phyloP scores from a whole-genome alignment of 1,284 basidiomycete genomes.

The Sphagnurus paluster region DNA sequence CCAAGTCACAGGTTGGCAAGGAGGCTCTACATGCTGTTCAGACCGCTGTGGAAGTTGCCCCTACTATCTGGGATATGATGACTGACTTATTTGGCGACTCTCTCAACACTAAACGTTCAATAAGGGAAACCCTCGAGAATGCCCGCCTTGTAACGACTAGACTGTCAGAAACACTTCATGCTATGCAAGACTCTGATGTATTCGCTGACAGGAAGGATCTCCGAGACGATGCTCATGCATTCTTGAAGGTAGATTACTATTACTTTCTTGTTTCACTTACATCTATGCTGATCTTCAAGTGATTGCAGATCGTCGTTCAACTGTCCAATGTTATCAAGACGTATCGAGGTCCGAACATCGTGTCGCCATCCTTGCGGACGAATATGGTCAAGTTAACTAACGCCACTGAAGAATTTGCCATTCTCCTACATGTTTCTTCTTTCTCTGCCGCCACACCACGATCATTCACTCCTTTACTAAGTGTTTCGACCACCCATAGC shows the following conservation, averaged over 20 bases:
- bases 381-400: constrained; percentile 75
- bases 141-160: constrained; percentile 60
- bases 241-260: constrained; percentile 59
- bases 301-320: constrained; percentile 66
- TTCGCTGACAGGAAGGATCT: constrained; percentile 54
- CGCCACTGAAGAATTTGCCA: constrained; percentile 76
- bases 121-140: constrained; percentile 50
- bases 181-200: constrained; percentile 49
- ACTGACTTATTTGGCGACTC: constrained; percentile 56
- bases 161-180: constrained; percentile 52
- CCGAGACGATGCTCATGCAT: constrained; percentile 69
- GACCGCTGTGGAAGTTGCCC: constrained; percentile 67
- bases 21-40: constrained; percentile 71
- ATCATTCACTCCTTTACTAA: constrained; percentile 59
- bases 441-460: constrained; percentile 59
- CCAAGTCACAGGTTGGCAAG: constrained; percentile 63
- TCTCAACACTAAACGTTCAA: constrained; percentile 38
- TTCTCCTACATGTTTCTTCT: constrained; percentile 78
- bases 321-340: constrained; percentile 67
- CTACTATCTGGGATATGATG: constrained; percentile 71
- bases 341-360: constrained; percentile 50
- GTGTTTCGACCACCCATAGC: constrained; percentile 16
- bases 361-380: constrained; percentile 58
- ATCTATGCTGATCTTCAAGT: neutral
- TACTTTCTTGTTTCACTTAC: constrained; percentile 3